Base-by-base conservation (phyloP, 2,329 filamentous ascomycete genomes). In the Fusarium oxysporum region DNA sequence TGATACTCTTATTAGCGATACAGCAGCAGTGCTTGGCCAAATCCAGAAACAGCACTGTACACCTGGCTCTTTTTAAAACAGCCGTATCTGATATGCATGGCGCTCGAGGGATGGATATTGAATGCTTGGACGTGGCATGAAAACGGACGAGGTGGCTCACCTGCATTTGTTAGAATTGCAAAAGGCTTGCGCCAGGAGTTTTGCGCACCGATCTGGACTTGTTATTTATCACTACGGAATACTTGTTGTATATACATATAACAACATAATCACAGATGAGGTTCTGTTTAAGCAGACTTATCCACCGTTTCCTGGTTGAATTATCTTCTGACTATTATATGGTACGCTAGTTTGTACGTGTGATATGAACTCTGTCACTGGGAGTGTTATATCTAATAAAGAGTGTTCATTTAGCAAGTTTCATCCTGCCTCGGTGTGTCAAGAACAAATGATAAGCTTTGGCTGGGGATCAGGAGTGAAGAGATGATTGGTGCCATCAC, bases 161-260 rank as follows among this genome's bases (percentile, higher is more conserved):
- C 40, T 58, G 67, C 71, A 69, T 74, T 74, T 73, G 32, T 74
- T 65, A 73, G 71, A 74, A 72, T 38, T 51, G 68, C 55, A 25
- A 62, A 53, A 48, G 62, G 58, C 62, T 65, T 65, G 59, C 51
- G 43, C 40, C n/a, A 32, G 68, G 71, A 25, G 70, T 38, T 60
- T 23, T 33, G 48, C 59, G 50, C 21, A 48, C 11, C 6, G n/a
- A n/a, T n/a, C 12, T 56, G 44, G 30, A 56, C 43, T 40, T 40
- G 41, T 37, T 33, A 25, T 32, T 25, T 12, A 32, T 23, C 28
- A 38, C n/a, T 21, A 47, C 17, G 38, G 33, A 38, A 44, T 16
- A 28, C 51, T 28, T 28, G 17, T 35, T 32, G 19, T 37, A 11
- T 43, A 25, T 23, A 25, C 23, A 32, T n/a, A 45, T 30, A 45